Conservation (phyloP, 352 stramenopile species). For the Phytophthora macrochlamydospora region DNA sequence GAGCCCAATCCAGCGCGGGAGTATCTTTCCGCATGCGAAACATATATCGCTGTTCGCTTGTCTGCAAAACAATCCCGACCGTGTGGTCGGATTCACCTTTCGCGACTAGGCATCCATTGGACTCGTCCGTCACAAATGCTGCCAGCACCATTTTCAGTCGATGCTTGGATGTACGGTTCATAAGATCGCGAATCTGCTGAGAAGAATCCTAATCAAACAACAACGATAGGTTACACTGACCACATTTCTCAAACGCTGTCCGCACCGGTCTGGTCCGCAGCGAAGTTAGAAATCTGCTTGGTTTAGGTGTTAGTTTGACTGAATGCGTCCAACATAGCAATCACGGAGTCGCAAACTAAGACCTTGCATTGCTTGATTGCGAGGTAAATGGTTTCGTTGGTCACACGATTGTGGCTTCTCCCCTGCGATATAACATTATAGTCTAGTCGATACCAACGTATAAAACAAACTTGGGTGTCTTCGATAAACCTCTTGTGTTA, state of each 20-base stretch:
- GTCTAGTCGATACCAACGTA: not conserved
- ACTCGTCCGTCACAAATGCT: slow-evolving; percentile 3
- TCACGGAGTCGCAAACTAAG: not conserved
- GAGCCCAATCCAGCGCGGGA: not conserved
- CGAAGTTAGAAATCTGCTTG: slow-evolving; percentile 4
- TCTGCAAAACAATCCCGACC: not conserved
- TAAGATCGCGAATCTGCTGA: slow-evolving; percentile 1
- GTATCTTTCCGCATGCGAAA: not conserved
- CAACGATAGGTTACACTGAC: not conserved
- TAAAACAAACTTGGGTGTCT: not conserved
- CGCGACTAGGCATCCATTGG: not conserved
- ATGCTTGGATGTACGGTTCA: not conserved
- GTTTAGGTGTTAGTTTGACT: slow-evolving; percentile 3
- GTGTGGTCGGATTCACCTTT: slow-evolving; percentile 1
- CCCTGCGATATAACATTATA: not conserved
- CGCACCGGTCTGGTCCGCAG: not conserved
- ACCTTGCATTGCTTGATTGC: not conserved
- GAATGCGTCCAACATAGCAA: slow-evolving; percentile 3
- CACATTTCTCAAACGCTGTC: not conserved
- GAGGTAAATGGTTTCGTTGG: not conserved
- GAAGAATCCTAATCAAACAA: not conserved
- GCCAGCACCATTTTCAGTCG: slow-evolving; percentile 1
- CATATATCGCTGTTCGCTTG: not conserved
- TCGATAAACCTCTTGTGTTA: not conserved
- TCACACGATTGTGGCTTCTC: slow-evolving; percentile 1